Conservation (phyloP, 225 moss, liverwort and hornwort species). For the Marchantia paleacea region DNA sequence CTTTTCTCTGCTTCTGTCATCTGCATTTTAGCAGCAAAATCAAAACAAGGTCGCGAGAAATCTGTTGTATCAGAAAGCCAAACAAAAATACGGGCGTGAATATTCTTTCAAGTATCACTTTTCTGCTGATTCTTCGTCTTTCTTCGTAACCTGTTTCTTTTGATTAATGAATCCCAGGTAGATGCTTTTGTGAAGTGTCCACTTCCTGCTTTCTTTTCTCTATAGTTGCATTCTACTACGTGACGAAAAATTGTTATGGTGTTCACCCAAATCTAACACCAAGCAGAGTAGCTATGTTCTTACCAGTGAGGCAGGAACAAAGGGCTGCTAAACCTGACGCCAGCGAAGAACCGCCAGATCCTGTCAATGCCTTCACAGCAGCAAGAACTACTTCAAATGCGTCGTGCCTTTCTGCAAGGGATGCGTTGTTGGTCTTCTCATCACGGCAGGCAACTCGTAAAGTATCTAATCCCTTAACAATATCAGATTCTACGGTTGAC, state of each 20-base stretch:
- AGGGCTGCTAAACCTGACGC: conserved; percentile 57
- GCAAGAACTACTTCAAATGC: conserved; percentile 71
- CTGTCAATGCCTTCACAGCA: conserved; percentile 58
- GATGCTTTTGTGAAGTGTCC: no score
- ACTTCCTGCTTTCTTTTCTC: no score
- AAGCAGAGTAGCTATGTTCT: conserved; percentile 9
- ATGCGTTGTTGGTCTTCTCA: conserved; percentile 46
- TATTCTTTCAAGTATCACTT: not conserved
- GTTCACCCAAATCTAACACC: not conserved
- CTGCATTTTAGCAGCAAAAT: conserved; percentile 41
- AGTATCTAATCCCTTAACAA: conserved; percentile 43
- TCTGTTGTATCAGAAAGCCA: not conserved
- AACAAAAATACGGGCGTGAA: not conserved
- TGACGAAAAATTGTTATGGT: no score
- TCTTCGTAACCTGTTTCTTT: not conserved
- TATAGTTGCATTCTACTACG: no score
- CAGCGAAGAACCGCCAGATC: conserved; percentile 44
- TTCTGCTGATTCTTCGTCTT: no score
- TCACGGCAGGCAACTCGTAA: conserved; percentile 56
- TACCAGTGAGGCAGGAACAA: conserved; percentile 55
- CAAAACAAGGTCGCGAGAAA: not conserved
- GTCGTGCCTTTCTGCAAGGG: conserved; percentile 71
- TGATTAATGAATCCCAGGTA: no score
- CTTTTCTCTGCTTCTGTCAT: conserved; percentile 65
- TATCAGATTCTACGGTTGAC: conserved; percentile 27